Evolutionary conservation across 352 stramenopile genomes (phyloP), one percentile per base, ranked within the genome.

Genomic region (Pythium plurisporium): DNA sequence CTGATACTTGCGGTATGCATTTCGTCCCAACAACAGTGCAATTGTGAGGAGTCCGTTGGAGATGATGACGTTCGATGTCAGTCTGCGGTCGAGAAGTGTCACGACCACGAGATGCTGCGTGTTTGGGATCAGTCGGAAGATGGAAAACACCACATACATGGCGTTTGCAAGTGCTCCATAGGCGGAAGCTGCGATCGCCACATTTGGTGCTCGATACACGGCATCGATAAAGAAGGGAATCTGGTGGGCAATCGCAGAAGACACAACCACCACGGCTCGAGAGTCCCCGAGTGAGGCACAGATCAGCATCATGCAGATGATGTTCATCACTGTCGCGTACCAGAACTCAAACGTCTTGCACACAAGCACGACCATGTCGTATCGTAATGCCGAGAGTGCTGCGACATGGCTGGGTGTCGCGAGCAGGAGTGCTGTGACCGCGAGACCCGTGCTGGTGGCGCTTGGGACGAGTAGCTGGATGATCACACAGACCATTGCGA

Each of bases 331-430:
- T 4, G 45, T 53, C 11, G 23, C 46, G 19, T 54, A 44, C 46
- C 46, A 54, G 33, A 54, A 54, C 14, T 54, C 46, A 29, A 54
- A 54, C 2, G 30, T 54, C 31, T 54, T 41, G 46, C n/a, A 33
- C 4, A 54, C 23, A 3, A 53, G 27, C 45, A 53, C 27, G 26
- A n/a, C 45, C 19, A 54, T 54, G 23, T 54, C 46, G 31, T 15
- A 41, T 2, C 46, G 46, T 9, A 54, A 22, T 20, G 33, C 30
- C 25, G 23, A 22, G 27, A 31, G 26, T 1, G 44, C 19, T 0
- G 44, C 44, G 12, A 51, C 6, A 19, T 49, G 11, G 23, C 23
- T 33, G 1, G 42, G 42, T 5, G 26, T 22, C 4, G 42, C 17
- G 12, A 31, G 25, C 5, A 33, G 22, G 5, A 49, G 9, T 2